Conservation (phyloP, 1,139 yeast genomes). For the Suhomyces ambrosiae region DNA sequence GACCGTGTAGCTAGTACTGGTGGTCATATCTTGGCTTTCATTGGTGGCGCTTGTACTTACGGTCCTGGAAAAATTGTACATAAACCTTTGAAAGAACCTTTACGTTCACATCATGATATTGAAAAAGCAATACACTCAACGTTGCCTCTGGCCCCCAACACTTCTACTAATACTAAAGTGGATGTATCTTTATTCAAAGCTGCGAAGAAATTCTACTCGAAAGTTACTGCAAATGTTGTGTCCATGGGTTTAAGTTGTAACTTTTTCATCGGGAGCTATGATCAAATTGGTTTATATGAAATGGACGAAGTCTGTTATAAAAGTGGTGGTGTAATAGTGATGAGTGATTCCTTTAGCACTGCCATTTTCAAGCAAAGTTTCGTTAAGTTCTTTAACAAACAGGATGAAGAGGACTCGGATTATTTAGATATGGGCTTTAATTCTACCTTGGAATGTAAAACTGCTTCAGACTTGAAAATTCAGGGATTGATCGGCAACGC, state of each 20-base stretch:
- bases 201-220: conserved; percentile 47
- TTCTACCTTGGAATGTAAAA: conserved; percentile 59
- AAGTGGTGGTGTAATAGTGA: conserved; percentile 64
- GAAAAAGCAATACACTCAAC: conserved; percentile 42
- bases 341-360: conserved; percentile 65
- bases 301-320: conserved; percentile 60
- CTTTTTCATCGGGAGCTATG: conserved; percentile 64
- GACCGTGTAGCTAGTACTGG: conserved; percentile 45
- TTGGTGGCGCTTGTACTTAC: conserved; percentile 59
- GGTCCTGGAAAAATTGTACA: conserved; percentile 61
- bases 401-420: conserved; percentile 27
- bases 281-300: conserved; percentile 66
- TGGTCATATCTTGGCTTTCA: conserved; percentile 60
- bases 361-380: conserved; percentile 69
- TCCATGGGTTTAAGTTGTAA: conserved; percentile 56
- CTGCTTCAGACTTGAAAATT: conserved; percentile 50
- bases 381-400: conserved; percentile 49
- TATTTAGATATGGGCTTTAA: conserved; percentile 55
- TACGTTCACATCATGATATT: conserved; percentile 62
- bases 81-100: conserved; percentile 50
- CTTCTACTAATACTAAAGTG: conserved; percentile 32
- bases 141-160: conserved; percentile 31
- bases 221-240: conserved; percentile 42
- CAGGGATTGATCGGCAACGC: conserved; percentile 66
- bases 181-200: conserved; percentile 35